phyloP scores from a whole-genome alignment of 176 grass and related monocot genomes.

The Carex littledalei region DNA sequence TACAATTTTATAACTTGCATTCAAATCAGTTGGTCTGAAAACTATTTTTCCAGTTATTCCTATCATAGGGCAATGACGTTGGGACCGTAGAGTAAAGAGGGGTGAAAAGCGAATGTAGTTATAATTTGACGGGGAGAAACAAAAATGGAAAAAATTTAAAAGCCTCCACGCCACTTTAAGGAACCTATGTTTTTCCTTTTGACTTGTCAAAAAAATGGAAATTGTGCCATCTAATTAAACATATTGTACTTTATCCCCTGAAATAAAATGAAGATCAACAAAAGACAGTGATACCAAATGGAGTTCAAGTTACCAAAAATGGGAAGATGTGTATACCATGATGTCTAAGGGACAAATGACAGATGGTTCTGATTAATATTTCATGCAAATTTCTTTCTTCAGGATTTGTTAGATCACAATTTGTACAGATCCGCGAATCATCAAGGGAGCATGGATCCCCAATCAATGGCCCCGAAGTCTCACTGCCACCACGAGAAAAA shows the following conservation, averaged over 20 bases:
- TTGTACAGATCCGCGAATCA: constrained; percentile 10
- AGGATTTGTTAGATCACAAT: constrained; percentile 9
- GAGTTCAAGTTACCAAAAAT: background rate
- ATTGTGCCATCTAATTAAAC: background rate
- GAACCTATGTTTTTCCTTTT: background rate
- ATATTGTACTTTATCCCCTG: background rate
- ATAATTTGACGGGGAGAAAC: background rate
- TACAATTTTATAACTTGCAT: background rate
- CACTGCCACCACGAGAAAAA: constrained; percentile 67
- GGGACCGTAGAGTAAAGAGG: background rate
- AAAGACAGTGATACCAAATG: background rate
- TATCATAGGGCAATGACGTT: background rate
- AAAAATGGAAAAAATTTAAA: background rate
- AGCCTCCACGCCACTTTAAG: background rate
- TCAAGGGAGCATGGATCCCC: constrained; percentile 47
- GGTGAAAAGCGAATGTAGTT: background rate
- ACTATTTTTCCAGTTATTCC: background rate
- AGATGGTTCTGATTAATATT: background rate
- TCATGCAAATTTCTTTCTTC: background rate
- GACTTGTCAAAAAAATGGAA: background rate
- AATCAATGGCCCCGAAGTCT: constrained; percentile 36
- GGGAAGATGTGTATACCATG: background rate
- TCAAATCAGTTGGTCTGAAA: background rate
- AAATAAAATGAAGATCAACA: background rate
- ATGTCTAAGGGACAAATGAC: background rate